A percentile compares a stretch with the other conserved stretches of the same genome.
Conservation (phyloP, 1,139 yeast species). For the Groenewaldozyma sp. region DNA sequence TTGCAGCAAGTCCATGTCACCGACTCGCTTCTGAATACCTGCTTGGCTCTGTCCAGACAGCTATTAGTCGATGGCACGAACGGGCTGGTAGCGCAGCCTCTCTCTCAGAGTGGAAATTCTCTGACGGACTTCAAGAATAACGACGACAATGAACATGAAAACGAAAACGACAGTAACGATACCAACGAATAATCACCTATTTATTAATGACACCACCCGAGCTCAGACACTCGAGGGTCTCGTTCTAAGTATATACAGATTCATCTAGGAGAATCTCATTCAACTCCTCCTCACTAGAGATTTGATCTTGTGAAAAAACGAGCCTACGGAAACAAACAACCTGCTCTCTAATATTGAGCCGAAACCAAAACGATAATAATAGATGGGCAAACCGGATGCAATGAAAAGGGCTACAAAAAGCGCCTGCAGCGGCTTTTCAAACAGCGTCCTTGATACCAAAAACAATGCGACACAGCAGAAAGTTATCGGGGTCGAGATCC, state of each 20-base stretch:
- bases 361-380: conserved; percentile 10
- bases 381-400: conserved; percentile 28
- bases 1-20: background rate
- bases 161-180: no score
- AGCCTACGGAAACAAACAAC: background rate
- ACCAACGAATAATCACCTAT: background rate
- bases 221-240: background rate
- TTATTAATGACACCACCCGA: background rate
- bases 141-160: no score
- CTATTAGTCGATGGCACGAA: no score
- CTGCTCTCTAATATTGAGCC: background rate
- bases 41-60: background rate
- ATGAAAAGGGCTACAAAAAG: conserved; percentile 26
- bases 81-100: no score
- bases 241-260: background rate
- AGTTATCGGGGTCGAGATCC: conserved; percentile 30
- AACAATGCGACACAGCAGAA: conserved; percentile 33
- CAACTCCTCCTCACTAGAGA: no score
- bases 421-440: conserved; percentile 29
- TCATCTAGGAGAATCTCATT: background rate
- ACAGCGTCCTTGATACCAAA: conserved; percentile 28
- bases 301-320: no score
- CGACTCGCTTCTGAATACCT: background rate
- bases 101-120: no score
- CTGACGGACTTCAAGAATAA: no score